Evolutionary conservation across 164 flowering plant genomes (phyloP), one percentile per base, ranked within the genome.

Genomic region (Aristolochia californica): DNA sequence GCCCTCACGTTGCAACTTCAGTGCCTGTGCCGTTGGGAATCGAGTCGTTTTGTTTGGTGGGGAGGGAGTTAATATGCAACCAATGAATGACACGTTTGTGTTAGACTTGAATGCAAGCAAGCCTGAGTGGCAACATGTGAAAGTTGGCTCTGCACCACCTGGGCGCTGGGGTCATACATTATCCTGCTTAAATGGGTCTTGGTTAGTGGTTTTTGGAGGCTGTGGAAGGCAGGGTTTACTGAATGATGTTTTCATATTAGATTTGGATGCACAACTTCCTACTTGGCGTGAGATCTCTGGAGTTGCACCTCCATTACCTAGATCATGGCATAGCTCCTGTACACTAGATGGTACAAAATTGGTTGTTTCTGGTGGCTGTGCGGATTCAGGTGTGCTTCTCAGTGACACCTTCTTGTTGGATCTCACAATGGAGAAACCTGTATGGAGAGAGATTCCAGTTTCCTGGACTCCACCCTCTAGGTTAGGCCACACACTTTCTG

Each of bases 241-340:
- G 0, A 90, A 90, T 74, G 97, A 90, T 63, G 97, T 90, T 43
- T 90, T 90, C 64, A 75, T 87, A 17, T 57, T 87, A 72, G 93
- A 90, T 63, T 75, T 90, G 74, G 97, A 90, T 63, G 95, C 95
- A 21, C 77, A 80, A 43, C 83, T 81, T 67, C 97, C 95, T 53
- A 64, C 95, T 3, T 90, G 97, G 97, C 85, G 88, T 58, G 97
- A 90, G 68, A 78, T 90, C 17, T 82, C 93, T 25, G 87, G 93
- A n/a, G 66, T 82, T 58, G 88, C 83, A 1, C 97, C 95, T 40
- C 97, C 97, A 1, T 77, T 87, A 50, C 94, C 97, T 15, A 78
- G 97, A 73, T 87, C 97, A 66, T 91, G 97, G 97, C 97, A 91
- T 63, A 91, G 97, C 63, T 91, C 97, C 5, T 91, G 97, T 73